Base-by-base conservation (phyloP, 208 protist genomes). In the Novymonas esmeraldas region DNA sequence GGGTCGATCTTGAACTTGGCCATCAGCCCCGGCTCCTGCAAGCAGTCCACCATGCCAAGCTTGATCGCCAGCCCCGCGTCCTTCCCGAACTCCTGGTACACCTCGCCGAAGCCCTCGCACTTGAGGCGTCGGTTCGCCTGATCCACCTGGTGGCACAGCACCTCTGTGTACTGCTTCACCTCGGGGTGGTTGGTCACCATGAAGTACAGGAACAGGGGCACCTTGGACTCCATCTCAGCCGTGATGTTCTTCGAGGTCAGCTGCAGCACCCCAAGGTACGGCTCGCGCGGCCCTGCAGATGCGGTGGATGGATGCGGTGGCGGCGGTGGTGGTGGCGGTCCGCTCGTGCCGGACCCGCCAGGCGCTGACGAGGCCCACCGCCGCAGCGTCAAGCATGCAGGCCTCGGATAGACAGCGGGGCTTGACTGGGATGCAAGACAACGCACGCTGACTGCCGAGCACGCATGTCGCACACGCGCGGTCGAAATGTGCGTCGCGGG, bases 141-240 rank as follows among this genome's bases (percentile, higher is more conserved):
- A 57, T 94, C 85, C 9, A 96, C 84, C 60, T 96, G 87, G 39
- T 80, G 73, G 9, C 20, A 68, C 6, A 96, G 62, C 18, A 79
- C 52, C 36, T 86, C 64, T 16, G 88, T 93, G 75, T 91, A 93
- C 55, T 75, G 70, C 20, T 63, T 61, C 46, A 96, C 79, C 1
- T 93, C 88, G 4, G 82, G 68, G 72, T 92, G 84, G 60, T 86
- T 93, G 16, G 78, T 70, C 26, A 94, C 84, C 64, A 82, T 86
- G 70, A 95, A 95, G 61, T 93, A 94, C 0, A 95, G 75, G 45
- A 95, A 85, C 24, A 94, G 52, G 9, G 90, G 90, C 24, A 94
- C 84, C 44, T 85, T 87, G 4, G 85, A 82, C 6, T 87, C 73
- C 80, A 95, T 88, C 46, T 92, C 79, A 1, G 75, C 63, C 20